Base-by-base conservation (phyloP, 306 rosid species). In the Begonia peltatifolia region DNA sequence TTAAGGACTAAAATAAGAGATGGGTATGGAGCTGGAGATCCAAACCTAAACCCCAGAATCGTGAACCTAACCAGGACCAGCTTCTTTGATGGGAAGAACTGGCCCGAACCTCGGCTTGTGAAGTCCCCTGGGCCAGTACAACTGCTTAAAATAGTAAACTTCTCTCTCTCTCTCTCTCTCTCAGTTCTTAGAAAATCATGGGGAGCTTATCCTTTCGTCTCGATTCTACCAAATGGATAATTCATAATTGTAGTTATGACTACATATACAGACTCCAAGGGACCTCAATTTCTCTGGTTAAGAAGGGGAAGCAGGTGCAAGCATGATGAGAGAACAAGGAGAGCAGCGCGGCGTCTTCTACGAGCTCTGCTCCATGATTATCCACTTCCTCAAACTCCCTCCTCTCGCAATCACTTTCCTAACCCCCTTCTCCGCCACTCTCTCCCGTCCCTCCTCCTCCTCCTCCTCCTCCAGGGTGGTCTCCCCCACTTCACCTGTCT, bases 301-400 rank as follows among this genome's bases (percentile, higher is more conserved):
- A 20, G 23, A 20, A 20, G 38, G 3, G 0, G 38, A 30, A 0
- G 9, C 38, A 30, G 38, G 8, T 7, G 38, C 38, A 1, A 30
- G 3, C 38, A 6, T 2, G 0, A 56, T 57, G 63, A 51, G 41
- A 25, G 60, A 12, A 14, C 59, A 66, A 52, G 73, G 60, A 1
- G 35, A 23, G 15, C 61, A 64, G n/a, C 41, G 38, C 0, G 60
- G 74, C 23, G 71, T 64, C 23, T 41, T 69, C 41, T 13, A 67
- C 47, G 60, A 77, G 57, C 67, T 73, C 12, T 52, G 61, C 42
- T 63, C 77, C 49, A 59, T 67, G 60, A 70, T 73, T 46, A 16
- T 60, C 43, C 42, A 60, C 51, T 47, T 73, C 51, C 77, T 73
- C 55, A 73, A 64, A 13, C 52, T 58, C 17, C 69, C 71, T 46